Base-by-base conservation (phyloP, 495 filamentous ascomycete species). In the Neurospora terricola region DNA sequence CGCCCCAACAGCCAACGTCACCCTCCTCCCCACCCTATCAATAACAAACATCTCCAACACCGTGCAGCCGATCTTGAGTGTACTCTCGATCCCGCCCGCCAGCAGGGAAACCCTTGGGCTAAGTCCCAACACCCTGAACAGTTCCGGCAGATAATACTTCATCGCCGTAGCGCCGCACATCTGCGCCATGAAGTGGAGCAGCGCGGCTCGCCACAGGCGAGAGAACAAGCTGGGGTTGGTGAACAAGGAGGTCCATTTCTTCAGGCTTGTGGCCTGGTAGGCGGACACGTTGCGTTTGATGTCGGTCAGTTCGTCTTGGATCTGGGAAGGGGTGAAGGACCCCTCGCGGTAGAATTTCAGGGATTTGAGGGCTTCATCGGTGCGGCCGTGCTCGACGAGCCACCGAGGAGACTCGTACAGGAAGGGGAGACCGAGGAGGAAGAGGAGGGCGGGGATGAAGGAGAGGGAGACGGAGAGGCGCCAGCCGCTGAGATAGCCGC, bases 141-240 rank as follows among this genome's bases (percentile, higher is more conserved):
- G 83, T 0, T 80, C 79, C 0, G 86, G 86, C 1, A 88, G 79
- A 59, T 87, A 88, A 70, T 87, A 88, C 70, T 87, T 87, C 86
- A 88, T 87, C 1, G 84, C 84, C 0, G 84, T 85, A 16, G 84
- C 84, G n/a, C 86, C 86, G 62, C 82, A 86, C 84, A 86, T 83
- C 72, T 87, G 86, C 0, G 84, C 84, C 83, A 87, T 84, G 73
- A 88, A 88, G 72, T 87, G 86, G 8, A 88, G 76, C 0, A 87
- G 75, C 0, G 83, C 79, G 2, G 85, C 82, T 1, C 86, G 77
- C 84, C 84, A 86, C 16, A 86, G 75, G 40, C 84, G 77, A 6
- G 80, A 78, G 69, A 82, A 84, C 2, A 85, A 75, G 18, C 76
- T 80, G 12, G 75, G 75, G 36, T 85, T 80, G 4, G 76, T 76